Percentiles rank a stretch among this genome's conserved stretches.
Conservation (phyloP, 2,329 filamentous ascomycete genomes). For the Monosporascus sp. region DNA sequence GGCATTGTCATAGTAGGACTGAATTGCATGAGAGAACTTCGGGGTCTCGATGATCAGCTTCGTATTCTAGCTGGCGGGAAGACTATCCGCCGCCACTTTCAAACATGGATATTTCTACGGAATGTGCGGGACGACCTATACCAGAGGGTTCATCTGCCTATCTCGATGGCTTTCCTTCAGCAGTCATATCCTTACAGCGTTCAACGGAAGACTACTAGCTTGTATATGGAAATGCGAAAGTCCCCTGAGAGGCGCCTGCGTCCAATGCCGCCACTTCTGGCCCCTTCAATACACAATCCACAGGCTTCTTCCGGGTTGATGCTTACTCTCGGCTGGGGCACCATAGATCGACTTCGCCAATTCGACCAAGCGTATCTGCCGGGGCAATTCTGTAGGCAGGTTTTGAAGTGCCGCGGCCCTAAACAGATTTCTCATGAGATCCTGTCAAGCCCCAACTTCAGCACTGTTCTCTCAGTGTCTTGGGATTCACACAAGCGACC, state of each 20-base stretch:
- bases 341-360: not conserved
- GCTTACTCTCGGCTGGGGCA: not conserved
- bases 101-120: conserved; percentile 8
- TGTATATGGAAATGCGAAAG: not conserved
- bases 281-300: not conserved
- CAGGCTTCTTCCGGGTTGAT: not conserved
- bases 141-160: conserved; percentile 4
- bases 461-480: conserved; percentile 6
- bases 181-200: conserved; percentile 1
- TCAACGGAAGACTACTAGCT: not conserved
- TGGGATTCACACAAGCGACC: conserved; percentile 5
- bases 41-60: not conserved
- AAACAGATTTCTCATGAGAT: conserved; percentile 10
- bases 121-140: not conserved
- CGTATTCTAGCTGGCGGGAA: too few species aligned
- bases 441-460: conserved; percentile 5
- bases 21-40: conserved; percentile 12
- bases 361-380: conserved; percentile 3
- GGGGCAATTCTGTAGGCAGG: not conserved
- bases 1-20: conserved; percentile 4
- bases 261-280: not conserved
- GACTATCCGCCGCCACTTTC: conserved; percentile 1
- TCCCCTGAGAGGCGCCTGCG: not conserved
- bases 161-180: conserved; percentile 5
- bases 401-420: not conserved